phyloP scores from a whole-genome alignment of 805 yeast species.

The Sugiyamaella americana region DNA sequence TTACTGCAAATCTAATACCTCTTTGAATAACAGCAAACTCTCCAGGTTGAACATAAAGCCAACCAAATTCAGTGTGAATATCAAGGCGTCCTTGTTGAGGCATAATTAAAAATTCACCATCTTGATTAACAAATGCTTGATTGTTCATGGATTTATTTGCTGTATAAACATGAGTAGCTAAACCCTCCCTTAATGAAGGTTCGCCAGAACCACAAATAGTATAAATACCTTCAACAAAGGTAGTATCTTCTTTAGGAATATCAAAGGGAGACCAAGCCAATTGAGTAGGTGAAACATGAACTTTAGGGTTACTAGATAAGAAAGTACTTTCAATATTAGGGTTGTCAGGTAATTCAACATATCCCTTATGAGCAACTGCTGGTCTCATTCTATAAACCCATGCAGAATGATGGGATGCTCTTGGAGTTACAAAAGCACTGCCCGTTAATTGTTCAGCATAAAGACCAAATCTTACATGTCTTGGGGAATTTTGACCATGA shows the following conservation, averaged over 20 bases:
- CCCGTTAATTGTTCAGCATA: constrained; percentile 29
- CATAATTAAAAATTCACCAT: constrained; percentile 24
- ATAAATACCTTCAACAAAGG: constrained; percentile 18
- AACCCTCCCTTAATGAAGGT: constrained; percentile 16
- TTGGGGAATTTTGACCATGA: constrained; percentile 24
- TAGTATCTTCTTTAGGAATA: constrained; percentile 7
- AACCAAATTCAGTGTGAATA: constrained; percentile 24
- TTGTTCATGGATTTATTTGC: constrained; percentile 19
- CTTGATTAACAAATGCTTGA: constrained; percentile 19
- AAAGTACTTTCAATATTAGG: background rate
- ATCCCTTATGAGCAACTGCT: constrained; percentile 20
- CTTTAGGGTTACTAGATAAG: background rate
- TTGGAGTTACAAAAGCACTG: constrained; percentile 27
- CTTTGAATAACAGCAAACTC: constrained; percentile 23
- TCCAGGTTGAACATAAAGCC: constrained; percentile 19
- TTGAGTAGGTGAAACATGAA: constrained; percentile 18
- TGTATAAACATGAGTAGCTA: constrained; percentile 20
- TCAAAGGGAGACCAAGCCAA: constrained; percentile 20
- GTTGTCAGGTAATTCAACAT: constrained; percentile 2
- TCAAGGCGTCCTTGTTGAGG: constrained; percentile 24
- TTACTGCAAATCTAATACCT: constrained; percentile 21
- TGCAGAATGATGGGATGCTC: constrained; percentile 22
- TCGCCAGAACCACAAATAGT: constrained; percentile 21
- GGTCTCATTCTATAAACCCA: constrained; percentile 26
- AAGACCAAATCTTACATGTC: constrained; percentile 21